Percentiles rank a stretch among this genome's conserved stretches.
Conservation (phyloP, 352 stramenopile species). For the Pythium dissotocum region DNA sequence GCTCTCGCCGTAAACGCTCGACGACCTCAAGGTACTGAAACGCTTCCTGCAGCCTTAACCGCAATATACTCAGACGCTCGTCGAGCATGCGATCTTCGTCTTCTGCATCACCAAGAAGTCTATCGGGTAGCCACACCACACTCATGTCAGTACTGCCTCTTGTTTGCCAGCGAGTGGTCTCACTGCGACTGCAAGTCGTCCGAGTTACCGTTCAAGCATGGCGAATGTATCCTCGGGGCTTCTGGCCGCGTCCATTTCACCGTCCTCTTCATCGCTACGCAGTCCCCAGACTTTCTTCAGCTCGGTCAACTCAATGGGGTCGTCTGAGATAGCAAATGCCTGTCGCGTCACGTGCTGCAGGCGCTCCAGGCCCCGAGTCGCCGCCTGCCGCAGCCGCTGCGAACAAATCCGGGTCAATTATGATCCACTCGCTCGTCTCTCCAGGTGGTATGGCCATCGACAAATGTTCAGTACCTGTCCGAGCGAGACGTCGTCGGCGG, state of each 20-base stretch:
- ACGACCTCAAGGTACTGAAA: constrained; percentile 42
- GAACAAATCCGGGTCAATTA: not conserved
- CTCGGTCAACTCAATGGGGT: constrained; percentile 43
- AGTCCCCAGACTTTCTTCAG: constrained; percentile 62
- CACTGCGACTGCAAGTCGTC: not conserved
- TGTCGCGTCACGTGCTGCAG: constrained; percentile 39
- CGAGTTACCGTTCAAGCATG: constrained; percentile 14
- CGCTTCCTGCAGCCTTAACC: constrained; percentile 35
- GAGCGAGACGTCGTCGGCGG: constrained; percentile 41
- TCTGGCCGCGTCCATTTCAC: not conserved
- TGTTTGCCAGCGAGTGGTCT: too few species aligned
- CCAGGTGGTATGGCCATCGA: not conserved
- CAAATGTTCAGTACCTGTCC: constrained; percentile 33
- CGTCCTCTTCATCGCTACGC: constrained; percentile 6
- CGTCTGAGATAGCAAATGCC: constrained; percentile 39
- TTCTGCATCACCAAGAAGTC: constrained; percentile 42
- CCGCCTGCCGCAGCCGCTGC: constrained; percentile 50
- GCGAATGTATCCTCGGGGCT: not conserved
- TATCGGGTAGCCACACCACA: constrained; percentile 14
- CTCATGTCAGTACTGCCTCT: not conserved
- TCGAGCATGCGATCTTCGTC: constrained; percentile 47
- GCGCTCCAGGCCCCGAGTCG: constrained; percentile 41
- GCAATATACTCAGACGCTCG: constrained; percentile 39
- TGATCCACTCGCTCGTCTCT: not conserved
- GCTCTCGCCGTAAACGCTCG: constrained; percentile 36